These are phyloP conservation scores for Trichosporon faecale DNA, from an alignment of 1,284 basidiomycete genomes.

Conservation along the genomic window DNA sequence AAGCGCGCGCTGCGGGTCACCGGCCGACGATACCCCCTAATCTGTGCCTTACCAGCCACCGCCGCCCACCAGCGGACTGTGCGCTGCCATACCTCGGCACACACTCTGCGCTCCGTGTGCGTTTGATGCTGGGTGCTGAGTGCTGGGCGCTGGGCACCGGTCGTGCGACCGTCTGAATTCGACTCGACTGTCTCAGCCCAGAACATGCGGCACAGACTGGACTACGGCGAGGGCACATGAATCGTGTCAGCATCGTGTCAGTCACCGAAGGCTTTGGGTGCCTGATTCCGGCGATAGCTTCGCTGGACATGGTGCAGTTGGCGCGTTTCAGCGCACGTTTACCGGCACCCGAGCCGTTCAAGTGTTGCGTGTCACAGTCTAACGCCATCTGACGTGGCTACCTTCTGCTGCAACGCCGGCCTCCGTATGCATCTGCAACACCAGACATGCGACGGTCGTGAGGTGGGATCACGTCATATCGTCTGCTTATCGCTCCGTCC, in stretches of 20 bases:
- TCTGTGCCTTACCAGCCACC: neutral
- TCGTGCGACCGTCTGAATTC: neutral
- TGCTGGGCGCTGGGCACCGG: no score
- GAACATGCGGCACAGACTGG: no score
- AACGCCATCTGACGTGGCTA: neutral
- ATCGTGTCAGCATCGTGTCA: no score
- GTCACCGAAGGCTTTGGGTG: neutral
- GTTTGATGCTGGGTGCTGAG: no score
- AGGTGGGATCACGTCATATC: neutral
- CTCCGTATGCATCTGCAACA: no score
- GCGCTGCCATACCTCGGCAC: neutral
- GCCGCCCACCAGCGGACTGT: no score
- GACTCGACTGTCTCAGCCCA: neutral
- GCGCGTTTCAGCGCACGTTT: slow-evolving; percentile 1
- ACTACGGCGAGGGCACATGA: neutral
- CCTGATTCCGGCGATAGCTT: no score
- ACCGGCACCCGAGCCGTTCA: neutral
- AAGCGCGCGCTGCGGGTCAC: neutral
- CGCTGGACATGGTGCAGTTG: neutral
- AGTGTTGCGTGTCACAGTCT: no score
- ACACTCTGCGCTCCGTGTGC: neutral
- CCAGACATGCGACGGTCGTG: neutral
- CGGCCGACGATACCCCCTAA: neutral
- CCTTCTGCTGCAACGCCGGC: no score
- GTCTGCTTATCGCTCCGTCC: neutral